Conservation (phyloP, 2,329 filamentous ascomycete species). For the Chaetomium strumarium region DNA sequence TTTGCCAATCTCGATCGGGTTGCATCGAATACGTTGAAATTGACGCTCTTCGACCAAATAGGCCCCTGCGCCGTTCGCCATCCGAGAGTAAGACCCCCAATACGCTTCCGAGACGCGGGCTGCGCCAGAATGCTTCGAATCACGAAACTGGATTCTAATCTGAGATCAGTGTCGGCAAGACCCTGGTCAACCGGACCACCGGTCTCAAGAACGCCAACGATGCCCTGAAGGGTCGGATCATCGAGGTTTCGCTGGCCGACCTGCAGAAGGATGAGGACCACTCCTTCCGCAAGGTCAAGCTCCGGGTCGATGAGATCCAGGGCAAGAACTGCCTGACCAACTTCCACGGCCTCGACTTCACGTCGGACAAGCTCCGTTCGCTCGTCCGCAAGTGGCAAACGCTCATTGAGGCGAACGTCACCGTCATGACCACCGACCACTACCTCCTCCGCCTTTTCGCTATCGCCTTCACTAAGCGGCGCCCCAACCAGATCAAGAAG, state of each 20-base stretch:
- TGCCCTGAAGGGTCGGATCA: constrained; percentile 94
- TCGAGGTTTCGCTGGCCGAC: constrained; percentile 98
- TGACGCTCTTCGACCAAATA: constrained; percentile 32
- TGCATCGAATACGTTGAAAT: constrained; percentile 10
- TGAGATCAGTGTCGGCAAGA: constrained; percentile 86
- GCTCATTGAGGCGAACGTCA: constrained; percentile 98
- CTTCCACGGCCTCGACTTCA: constrained; percentile 99
- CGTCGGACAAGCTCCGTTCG: constrained; percentile 98
- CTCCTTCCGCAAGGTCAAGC: constrained; percentile 99
- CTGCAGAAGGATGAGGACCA: constrained; percentile 99
- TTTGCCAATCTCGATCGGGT: background rate
- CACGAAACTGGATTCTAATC: constrained; percentile 22
- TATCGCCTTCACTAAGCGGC: constrained; percentile 98
- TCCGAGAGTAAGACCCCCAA: constrained; percentile 83
- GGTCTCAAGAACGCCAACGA: constrained; percentile 99
- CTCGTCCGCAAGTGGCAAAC: constrained; percentile 99
- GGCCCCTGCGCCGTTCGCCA: constrained; percentile 92
- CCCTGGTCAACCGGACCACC: constrained; percentile 97
- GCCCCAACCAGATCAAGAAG: constrained; percentile 99
- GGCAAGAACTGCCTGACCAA: constrained; percentile 99
- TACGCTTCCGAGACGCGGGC: constrained; percentile 10
- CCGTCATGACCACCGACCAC: constrained; percentile 99
- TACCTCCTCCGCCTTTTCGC: constrained; percentile 98
- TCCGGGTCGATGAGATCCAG: constrained; percentile 97
- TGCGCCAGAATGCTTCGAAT: constrained; percentile 9